Evolutionary conservation across 2,329 filamentous ascomycete species (phyloP), one percentile per base, ranked within the genome.

Genomic region (Cryphonectria naterciae): DNA sequence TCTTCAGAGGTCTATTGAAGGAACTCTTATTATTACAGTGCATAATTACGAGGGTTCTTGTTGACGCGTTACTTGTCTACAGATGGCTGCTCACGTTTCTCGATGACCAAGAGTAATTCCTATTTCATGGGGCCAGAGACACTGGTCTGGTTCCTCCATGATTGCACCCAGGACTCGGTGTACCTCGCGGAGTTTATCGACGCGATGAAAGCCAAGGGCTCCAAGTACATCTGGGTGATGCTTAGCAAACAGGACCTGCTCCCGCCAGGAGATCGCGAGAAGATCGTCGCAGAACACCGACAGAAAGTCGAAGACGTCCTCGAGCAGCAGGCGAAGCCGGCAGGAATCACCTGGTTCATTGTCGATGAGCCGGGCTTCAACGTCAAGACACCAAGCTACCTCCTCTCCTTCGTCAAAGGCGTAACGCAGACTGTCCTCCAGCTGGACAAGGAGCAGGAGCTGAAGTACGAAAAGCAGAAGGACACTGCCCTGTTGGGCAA

Each of bases 231-330:
- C 65, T 79, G 78, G 58, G 74, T 80, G 19, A 13, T 80, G 2
- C 74, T 80, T 60, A 80, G 76, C 72, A 79, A 79, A 22, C 79
- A 80, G 35, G 79, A 80, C 58, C 69, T 75, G 7, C 74, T 80
- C 1, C 52, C 72, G 0, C 43, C 68, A 1, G 74, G 70, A 0
- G 65, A 77, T 10, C 64, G 75, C n/a, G 72, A 76, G 0, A 60
- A 70, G 2, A 69, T 75, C 3, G 68, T 78, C 0, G 63, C 65
- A n/a, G 74, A 67, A 2, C 49, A 76, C 46, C 43, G 1, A 75
- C 78, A 56, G 68, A 54, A 52, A 22, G 35, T 66, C 19, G 49
- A 66, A 28, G 13, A 66, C 7, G 19, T 25, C 32, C 49, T 74
- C 0, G 56, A 67, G 0, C 70, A 67, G 4, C 75, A 73, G 2